Percentiles rank a stretch among this genome's conserved stretches.
phyloP scores from a whole-genome alignment of 768 basidiomycete genomes.

The Aureoboletus auriporus region DNA sequence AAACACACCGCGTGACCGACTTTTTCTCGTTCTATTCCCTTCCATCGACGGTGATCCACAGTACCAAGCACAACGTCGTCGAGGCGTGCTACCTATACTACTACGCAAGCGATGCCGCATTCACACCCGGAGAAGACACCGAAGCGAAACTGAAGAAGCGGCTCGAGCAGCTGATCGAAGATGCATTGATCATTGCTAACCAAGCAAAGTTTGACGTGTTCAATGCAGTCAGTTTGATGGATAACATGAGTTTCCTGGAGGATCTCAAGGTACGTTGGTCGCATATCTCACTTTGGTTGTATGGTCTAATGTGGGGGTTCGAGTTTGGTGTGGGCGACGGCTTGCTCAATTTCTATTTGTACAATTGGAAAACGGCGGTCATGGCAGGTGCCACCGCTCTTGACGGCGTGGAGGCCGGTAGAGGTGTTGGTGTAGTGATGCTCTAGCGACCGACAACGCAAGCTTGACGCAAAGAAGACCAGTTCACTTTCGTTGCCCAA shows the following conservation, averaged over 20 bases:
- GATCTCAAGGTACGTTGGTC: slow-evolving; percentile 68
- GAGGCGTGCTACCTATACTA: slow-evolving; percentile 96
- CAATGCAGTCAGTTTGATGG: slow-evolving; percentile 93
- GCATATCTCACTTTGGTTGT: background rate
- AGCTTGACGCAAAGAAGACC: too few species aligned
- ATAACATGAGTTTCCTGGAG: slow-evolving; percentile 77
- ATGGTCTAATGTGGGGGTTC: slow-evolving; percentile 6
- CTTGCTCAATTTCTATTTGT: slow-evolving; percentile 85
- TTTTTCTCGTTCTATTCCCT: slow-evolving; percentile 97
- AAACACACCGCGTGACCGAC: slow-evolving; percentile 84
- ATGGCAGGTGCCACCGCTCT: slow-evolving; percentile 65
- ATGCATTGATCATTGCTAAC: slow-evolving; percentile 78
- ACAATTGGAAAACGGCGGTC: slow-evolving; percentile 88
- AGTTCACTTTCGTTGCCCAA: slow-evolving; percentile 1
- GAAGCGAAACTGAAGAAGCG: slow-evolving; percentile 62
- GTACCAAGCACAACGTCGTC: slow-evolving; percentile 63
- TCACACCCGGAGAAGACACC: slow-evolving; percentile 58
- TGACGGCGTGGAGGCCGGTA: slow-evolving; percentile 55
- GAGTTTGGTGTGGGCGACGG: slow-evolving; percentile 95
- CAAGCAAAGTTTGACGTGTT: slow-evolving; percentile 92
- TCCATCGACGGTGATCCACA: slow-evolving; percentile 87
- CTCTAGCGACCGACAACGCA: slow-evolving; percentile 41
- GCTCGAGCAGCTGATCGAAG: slow-evolving; percentile 66
- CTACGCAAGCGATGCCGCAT: slow-evolving; percentile 81
- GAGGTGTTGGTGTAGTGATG: slow-evolving; percentile 93